Evolutionary conservation across 441 rosid species (phyloP).

Genomic region (Erodium texanum): DNA sequence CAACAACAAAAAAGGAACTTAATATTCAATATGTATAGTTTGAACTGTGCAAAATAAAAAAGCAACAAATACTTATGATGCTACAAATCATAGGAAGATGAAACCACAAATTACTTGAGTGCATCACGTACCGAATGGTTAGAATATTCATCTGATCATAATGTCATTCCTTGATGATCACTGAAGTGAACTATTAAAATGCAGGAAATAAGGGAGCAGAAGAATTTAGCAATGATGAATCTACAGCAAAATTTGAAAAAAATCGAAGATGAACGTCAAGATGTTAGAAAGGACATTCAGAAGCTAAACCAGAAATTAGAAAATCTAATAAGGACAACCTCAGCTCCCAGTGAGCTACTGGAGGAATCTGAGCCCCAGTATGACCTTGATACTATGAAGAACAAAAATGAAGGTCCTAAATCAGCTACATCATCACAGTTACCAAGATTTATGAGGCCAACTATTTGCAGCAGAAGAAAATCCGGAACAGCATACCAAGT

Average conservation of each 20-base stretch:
- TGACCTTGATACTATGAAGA: conserved; percentile 23
- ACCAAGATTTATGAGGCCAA: conserved; percentile 71
- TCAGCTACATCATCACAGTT: conserved; percentile 30
- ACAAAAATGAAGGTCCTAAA: conserved; percentile 23
- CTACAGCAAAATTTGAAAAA: conserved; percentile 38
- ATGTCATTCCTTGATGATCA: conserved; percentile 7
- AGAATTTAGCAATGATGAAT: conserved; percentile 41
- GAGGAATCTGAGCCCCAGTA: conserved; percentile 15
- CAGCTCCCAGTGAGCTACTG: conserved; percentile 26
- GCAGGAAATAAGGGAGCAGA: conserved; percentile 43
- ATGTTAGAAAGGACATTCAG: conserved; percentile 29
- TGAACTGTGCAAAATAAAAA: background rate
- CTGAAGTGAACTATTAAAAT: conserved; percentile 15
- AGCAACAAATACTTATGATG: background rate
- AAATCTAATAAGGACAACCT: conserved; percentile 30
- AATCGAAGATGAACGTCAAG: conserved; percentile 49
- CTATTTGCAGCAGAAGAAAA: conserved; percentile 52
- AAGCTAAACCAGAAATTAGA: conserved; percentile 35
- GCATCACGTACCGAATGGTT: conserved; percentile 13
- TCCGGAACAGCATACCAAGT: conserved; percentile 30
- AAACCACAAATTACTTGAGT: background rate
- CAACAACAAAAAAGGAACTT: background rate
- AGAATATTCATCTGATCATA: conserved; percentile 7
- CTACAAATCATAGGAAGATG: background rate
- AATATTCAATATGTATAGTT: background rate